Base-by-base conservation (phyloP, 169 alveolate genomes). In the Neospora caninum region DNA sequence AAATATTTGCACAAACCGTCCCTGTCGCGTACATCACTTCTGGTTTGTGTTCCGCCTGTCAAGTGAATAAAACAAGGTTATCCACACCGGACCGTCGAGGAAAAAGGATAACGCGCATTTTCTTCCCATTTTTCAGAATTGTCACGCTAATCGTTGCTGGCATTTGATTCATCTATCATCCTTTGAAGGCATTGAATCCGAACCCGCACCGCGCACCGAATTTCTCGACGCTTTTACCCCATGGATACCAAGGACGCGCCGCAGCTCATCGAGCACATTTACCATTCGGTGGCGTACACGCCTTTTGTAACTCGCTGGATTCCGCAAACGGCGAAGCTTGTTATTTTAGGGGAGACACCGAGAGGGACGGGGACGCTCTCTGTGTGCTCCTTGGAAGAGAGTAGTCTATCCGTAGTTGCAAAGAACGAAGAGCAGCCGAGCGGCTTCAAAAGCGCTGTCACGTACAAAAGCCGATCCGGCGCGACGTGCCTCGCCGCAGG, bases 171-270 rank as follows among this genome's bases (percentile, higher is more conserved):
- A 49, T 49, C 58, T 49, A 13, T 49, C 58, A 49, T 49, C 58
- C 22, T 49, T 49, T 49, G 58, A 49, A 49, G 58, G 58, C 22
- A 7, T 13, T 49, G 58, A 49, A 49, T 4, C 58, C 4, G 58
- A 4, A 49, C 58, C 13, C 58, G 58, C 58, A 49, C 22, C 4
- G 58, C 58, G 58, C 58, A 13, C 58, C 58, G 58, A 49, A 4
- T 13, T 49, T 64, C 64, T 64, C n/a, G 7, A 64, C 25, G 4
- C 73, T 64, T 18, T 82, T 22, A 0, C 1, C 31, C 89, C n/a
- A 82, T 82, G 89, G 89, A 82, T 31, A 41, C 89, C 42, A 82
- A 82, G 38, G 89, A 82, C 89, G 89, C 89, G 69, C 89, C 89
- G n/a, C 89, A 82, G 89, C 53, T 82, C 89, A 82, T 82, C 41